Percentiles rank a stretch among this genome's conserved stretches.
Evolutionary conservation across 2,329 filamentous ascomycete species (phyloP).

Genomic region (Penicillium sp.): DNA sequence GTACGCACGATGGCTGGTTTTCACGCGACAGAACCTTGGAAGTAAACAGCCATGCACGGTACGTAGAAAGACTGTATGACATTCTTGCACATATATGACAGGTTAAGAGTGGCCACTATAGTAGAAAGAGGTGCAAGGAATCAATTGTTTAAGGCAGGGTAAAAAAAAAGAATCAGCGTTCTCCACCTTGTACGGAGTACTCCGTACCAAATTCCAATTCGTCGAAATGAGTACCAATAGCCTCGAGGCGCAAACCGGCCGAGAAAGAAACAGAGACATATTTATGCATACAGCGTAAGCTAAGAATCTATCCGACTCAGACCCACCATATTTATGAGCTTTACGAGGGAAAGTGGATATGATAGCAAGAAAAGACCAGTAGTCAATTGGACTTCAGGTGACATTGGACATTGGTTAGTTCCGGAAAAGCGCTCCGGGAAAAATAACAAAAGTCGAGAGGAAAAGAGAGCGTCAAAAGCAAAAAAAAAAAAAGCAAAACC

Average conservation of each 20-base stretch:
- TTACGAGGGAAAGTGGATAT: background rate
- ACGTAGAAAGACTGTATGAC: no score
- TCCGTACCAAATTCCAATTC: background rate
- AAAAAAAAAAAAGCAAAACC: background rate
- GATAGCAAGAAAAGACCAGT: background rate
- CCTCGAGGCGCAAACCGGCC: no score
- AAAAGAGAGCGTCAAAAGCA: constrained; percentile 9
- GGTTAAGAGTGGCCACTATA: background rate
- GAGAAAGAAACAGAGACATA: no score
- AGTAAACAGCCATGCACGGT: no score
- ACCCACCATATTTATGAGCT: no score
- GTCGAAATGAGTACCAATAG: no score
- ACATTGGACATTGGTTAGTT: background rate
- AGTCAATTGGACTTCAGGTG: background rate
- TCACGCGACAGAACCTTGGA: no score
- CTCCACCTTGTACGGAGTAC: background rate
- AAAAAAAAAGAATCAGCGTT: no score
- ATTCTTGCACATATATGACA: no score
- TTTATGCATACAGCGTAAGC: no score
- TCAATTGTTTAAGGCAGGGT: no score
- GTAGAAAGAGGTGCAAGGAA: background rate
- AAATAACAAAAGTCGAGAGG: background rate
- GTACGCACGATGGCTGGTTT: background rate
- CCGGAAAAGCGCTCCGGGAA: background rate
- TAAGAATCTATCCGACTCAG: no score